Percentiles rank a stretch among this genome's conserved stretches.
These are phyloP conservation scores for Lobosporangium transversale DNA, from an alignment of 192 early-diverging fungal genomes.

Conservation along the genomic window DNA sequence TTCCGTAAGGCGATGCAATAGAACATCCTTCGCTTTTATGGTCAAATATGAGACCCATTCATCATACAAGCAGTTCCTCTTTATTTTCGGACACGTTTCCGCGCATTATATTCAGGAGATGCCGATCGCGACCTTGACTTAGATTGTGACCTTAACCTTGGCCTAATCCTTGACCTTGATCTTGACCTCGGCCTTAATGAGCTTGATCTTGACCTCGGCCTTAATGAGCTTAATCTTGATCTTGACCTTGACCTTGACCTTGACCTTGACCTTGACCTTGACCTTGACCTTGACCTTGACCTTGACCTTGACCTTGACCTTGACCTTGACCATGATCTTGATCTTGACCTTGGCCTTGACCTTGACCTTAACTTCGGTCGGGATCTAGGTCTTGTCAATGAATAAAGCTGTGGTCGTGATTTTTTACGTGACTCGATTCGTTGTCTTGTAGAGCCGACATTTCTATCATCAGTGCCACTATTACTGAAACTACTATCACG, in stretches of 20 bases:
- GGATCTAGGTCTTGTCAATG: too few species aligned
- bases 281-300: neutral
- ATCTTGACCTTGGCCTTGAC: neutral
- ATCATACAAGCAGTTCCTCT: too few species aligned
- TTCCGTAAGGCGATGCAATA: too few species aligned
- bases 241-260: slow-evolving; percentile 7
- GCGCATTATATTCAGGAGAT: slow-evolving; percentile 1
- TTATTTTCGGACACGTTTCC: slow-evolving; percentile 1
- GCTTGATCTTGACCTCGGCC: slow-evolving; percentile 9
- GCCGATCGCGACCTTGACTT: neutral
- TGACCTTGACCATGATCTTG: neutral
- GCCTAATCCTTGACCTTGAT: neutral
- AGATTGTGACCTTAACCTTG: neutral
- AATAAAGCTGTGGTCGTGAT: too few species aligned
- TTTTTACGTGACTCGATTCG: too few species aligned
- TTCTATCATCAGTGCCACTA: neutral
- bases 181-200: neutral
- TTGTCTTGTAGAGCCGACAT: neutral
- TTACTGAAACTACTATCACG: too few species aligned
- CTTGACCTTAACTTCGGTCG: neutral
- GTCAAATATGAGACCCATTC: neutral
- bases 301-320: slow-evolving; percentile 4
- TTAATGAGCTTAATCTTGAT: slow-evolving; percentile 13
- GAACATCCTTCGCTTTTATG: too few species aligned
- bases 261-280: neutral